These are phyloP conservation scores for Aureoboletus auriporus DNA, from an alignment of 768 basidiomycete species.

Conservation along the genomic window DNA sequence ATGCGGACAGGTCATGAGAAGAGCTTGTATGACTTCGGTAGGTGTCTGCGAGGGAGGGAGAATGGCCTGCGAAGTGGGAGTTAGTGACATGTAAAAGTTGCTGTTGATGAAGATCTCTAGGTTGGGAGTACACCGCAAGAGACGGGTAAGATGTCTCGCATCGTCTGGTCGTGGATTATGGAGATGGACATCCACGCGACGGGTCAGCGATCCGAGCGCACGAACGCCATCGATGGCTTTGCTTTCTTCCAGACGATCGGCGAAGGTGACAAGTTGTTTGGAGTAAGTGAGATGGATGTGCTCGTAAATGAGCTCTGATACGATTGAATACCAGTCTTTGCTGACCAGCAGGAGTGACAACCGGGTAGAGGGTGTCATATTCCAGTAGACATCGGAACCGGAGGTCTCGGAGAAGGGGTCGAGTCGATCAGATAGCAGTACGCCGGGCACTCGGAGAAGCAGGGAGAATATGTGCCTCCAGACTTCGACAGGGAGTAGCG, in stretches of 20 bases:
- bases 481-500: conserved; percentile 33
- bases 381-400: conserved; percentile 30
- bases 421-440: conserved; percentile 31
- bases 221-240: conserved; percentile 17
- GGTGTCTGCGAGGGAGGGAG: conserved; percentile 26
- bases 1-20: conserved; percentile 29
- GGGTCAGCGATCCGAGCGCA: conserved; percentile 37
- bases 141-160: conserved; percentile 27
- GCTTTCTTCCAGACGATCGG: conserved; percentile 33
- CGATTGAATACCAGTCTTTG: conserved; percentile 34
- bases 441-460: conserved; percentile 32
- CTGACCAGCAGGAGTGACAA: conserved; percentile 33
- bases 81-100: conserved; percentile 30
- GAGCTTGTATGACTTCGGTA: conserved; percentile 30
- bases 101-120: conserved; percentile 41
- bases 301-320: conserved; percentile 38
- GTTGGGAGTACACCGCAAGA: conserved; percentile 41
- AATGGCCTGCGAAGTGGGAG: conserved; percentile 14
- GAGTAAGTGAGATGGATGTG: conserved; percentile 37
- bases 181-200: conserved; percentile 40
- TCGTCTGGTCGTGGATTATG: conserved; percentile 25
- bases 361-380: conserved; percentile 26
- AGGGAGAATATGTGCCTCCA: conserved; percentile 39
- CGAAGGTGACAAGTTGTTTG: conserved; percentile 31
- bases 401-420: conserved; percentile 38